A percentile compares a stretch with the other conserved stretches of the same genome.
phyloP scores from a whole-genome alignment of 768 basidiomycete genomes.

The Lentinula guzmanii region DNA sequence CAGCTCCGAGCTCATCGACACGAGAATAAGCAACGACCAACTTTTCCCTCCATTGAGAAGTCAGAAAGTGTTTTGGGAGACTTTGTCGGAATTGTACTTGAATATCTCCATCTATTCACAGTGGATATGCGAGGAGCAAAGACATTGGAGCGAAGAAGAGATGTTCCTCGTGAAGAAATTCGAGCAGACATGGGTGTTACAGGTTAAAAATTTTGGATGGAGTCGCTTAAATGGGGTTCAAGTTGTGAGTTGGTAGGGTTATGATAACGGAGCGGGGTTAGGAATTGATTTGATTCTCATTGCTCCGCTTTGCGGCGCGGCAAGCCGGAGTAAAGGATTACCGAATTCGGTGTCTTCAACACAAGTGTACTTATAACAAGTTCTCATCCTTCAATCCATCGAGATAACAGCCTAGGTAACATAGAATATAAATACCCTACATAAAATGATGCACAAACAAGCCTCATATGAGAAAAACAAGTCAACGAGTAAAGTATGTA shows the following conservation, averaged over 20 bases:
- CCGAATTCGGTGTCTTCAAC: background rate
- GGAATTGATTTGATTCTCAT: background rate
- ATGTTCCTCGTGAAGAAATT: slow-evolving; percentile 14
- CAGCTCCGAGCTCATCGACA: background rate
- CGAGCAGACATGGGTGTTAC: slow-evolving; percentile 14
- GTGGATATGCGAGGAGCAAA: background rate
- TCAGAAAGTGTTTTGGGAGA: slow-evolving; percentile 50
- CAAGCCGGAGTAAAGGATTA: background rate
- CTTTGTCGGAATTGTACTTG: background rate
- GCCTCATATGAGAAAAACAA: slow-evolving; percentile 18
- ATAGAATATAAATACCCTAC: slow-evolving; percentile 12
- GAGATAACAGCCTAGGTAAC: slow-evolving; percentile 4
- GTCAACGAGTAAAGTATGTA: slow-evolving; percentile 20
- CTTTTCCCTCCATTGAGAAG: slow-evolving; percentile 80
- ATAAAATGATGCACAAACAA: slow-evolving; percentile 21
- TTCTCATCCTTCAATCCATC: background rate
- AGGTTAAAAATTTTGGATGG: slow-evolving; percentile 7
- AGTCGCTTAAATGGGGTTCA: slow-evolving; percentile 7
- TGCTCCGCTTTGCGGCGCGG: background rate
- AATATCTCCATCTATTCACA: background rate
- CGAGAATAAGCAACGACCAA: slow-evolving; percentile 17
- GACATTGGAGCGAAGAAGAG: slow-evolving; percentile 1
- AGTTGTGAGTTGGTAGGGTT: slow-evolving; percentile 1
- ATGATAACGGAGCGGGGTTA: slow-evolving; percentile 1
- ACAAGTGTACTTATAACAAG: background rate